Base-by-base conservation (phyloP, 495 filamentous ascomycete genomes). In the Penicillium arizonense region DNA sequence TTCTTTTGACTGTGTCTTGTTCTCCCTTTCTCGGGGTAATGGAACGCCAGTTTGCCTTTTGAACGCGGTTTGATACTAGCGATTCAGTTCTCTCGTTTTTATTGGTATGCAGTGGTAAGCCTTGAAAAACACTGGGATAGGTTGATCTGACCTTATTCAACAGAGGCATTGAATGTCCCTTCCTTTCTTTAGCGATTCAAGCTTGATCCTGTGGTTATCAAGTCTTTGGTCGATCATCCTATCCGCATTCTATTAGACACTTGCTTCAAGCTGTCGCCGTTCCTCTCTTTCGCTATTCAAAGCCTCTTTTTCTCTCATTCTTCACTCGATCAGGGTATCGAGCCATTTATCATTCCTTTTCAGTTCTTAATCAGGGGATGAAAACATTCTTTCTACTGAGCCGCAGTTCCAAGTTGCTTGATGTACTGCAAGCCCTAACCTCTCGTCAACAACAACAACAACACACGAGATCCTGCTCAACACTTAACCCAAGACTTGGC, bases 161-260 rank as follows among this genome's bases (percentile, higher is more conserved):
- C 50, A 66, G 60, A 61, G 71, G 68, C 66, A 71, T 73, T 74
- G 71, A 74, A 50, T 71, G 69, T 9, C 63, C 65, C 32, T 62
- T 66, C 13, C 61, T 56, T 61, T 63, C 57, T 32, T 70, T 65
- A 55, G 41, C 58, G 36, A 53, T 44, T 10, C 30, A 16, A 38
- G 30, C 44, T 53, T 42, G 50, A 41, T 54, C 43, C 55, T 38
- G 46, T 50, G 44, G 33, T 49, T 43, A 14, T 32, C 28, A 30
- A 42, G 47, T 57, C 54, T 43, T 48, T 55, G 49, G 37, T 46
- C 34, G 43, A 55, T 59, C 57, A 20, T 50, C 42, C 44, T 47
- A 41, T 40, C 56, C 49, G 63, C 56, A 50, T 50, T 48, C 53
- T 26, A 51, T 32, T 50, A 50, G 50, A 21, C 40, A 57, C 41